Base-by-base conservation (phyloP, 495 filamentous ascomycete genomes). In the Viridothelium virens region DNA sequence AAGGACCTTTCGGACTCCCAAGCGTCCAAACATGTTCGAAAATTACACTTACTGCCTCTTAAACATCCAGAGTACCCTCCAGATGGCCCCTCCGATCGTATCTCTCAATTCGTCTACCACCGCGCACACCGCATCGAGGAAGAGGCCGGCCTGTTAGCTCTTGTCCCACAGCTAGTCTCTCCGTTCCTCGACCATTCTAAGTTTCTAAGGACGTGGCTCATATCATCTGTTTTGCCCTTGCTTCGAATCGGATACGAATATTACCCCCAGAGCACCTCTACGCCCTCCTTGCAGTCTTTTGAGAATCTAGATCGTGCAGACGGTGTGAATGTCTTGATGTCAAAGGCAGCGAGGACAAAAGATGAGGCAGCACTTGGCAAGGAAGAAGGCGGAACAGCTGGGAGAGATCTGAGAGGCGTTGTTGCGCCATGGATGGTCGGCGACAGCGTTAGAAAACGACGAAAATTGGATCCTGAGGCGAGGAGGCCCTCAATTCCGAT, bases 391-490 rank as follows among this genome's bases (percentile, higher is more conserved):
- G 77, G 74, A 66, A 79, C 82, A 48, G 76, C 89, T 66, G 86
- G 84, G 16, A 83, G 86, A 68, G 92, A 96, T 70, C 66, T 96
- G 65, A 84, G 85, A 61, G 87, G 89, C 2, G 70, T 96, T 9
- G 80, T 94, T 67, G 89, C 88, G 0, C 89, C 92, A 14, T 96
- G 91, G 92, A 82, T 93, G 63, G 88, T 88, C 72, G 89, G 87
- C 44, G 82, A 85, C 65, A 84, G 73, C 62, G 81, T 84, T 62
- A 85, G 87, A 73, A 87, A 87, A 72, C 72, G 82, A 63, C 77
- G 84, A 62, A 85, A 81, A 70, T 74, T 85, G 56, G 74, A 79
- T 56, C 53, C 62, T 25, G 59, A 48, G 31, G 53, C 31, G 14
- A 66, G 59, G n/a, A 65, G 59, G 14, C 63, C 59, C 61, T 70